Conservation (phyloP, 2,329 filamentous ascomycete species). For the Thermomyces lanuginosus region DNA sequence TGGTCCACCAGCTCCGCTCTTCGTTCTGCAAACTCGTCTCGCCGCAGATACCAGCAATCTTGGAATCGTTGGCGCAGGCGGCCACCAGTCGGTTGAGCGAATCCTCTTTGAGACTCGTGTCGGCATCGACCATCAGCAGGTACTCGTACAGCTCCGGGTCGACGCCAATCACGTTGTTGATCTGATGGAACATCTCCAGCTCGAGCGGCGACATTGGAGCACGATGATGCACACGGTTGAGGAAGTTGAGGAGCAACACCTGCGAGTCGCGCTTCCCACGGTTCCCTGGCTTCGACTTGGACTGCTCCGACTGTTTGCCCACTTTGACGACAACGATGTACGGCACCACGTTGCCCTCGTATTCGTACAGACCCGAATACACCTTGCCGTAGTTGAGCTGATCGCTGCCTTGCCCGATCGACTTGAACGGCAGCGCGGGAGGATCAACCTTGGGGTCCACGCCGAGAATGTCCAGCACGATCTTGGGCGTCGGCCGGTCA, state of each 20-base stretch:
- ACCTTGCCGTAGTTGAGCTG: constrained; percentile 98
- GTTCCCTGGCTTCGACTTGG: constrained; percentile 84
- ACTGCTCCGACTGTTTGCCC: constrained; percentile 88
- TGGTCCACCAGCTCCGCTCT: constrained; percentile 92
- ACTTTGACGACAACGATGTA: constrained; percentile 94
- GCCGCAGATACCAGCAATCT: constrained; percentile 93
- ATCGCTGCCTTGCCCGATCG: constrained; percentile 70
- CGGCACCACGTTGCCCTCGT: constrained; percentile 90
- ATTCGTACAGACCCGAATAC: constrained; percentile 95
- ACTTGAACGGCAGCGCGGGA: constrained; percentile 84
- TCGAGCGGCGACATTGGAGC: constrained; percentile 90
- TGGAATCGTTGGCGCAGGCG: constrained; percentile 80
- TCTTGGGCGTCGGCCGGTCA: constrained; percentile 90
- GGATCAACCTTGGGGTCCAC: constrained; percentile 95
- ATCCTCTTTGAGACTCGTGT: constrained; percentile 86
- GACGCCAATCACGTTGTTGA: constrained; percentile 98
- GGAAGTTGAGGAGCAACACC: constrained; percentile 87
- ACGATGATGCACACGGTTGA: constrained; percentile 92
- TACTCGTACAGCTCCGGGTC: constrained; percentile 97
- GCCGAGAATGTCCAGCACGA: constrained; percentile 90
- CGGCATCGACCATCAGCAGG: constrained; percentile 90
- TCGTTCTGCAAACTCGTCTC: constrained; percentile 95
- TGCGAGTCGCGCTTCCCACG: constrained; percentile 97
- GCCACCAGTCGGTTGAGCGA: constrained; percentile 84
- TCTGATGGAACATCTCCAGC: constrained; percentile 95